Base-by-base conservation (phyloP, 2,329 filamentous ascomycete species). In the Neocucurbitaria cava region DNA sequence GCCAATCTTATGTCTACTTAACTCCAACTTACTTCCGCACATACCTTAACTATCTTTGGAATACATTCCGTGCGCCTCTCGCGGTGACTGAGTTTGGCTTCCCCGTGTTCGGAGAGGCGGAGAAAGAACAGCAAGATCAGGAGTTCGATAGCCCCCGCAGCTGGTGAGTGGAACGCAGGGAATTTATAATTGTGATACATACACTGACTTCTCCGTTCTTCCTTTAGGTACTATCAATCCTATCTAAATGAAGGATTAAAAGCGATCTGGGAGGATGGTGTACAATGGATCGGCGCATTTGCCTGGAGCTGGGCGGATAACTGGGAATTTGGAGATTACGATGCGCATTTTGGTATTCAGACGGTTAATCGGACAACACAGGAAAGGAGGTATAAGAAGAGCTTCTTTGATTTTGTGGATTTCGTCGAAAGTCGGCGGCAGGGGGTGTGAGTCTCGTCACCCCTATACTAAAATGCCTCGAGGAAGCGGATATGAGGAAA, bases 21-120 rank as follows among this genome's bases (percentile, higher is more conserved):
- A 83, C 85, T 0, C 85, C 85, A 0, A 78, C 77, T 2, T 87
- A 85, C 59, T 78, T 88, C n/a, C 79, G 83, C 47, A 78, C 76
- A 48, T 82, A 83, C 57, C 75, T 86, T 4, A 81, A 77, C 59
- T 87, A 87, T 62, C 72, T 88, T 2, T 85, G 81, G 77, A 86
- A 86, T 68, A 86, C 82, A 0, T 88, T 82, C 76, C 78, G 72
- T 28, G 66, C 71, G 0, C 81, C 82, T 0, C 74, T 83, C 7
- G 74, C 76, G 20, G 71, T 86, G 5, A 78, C 80, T 6, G 85
- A 87, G 64, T 86, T 86, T 57, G 85, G 85, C 0, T 87, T 85
- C 64, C 82, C 83, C 3, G 78, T 84, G 0, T 83, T 79, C 44
- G 78, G 64, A 8, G 83, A 85, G 61, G 72, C 72, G 0, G 78